phyloP scores from a whole-genome alignment of 768 basidiomycete species.

The Tylopilus vinaceipallidus region DNA sequence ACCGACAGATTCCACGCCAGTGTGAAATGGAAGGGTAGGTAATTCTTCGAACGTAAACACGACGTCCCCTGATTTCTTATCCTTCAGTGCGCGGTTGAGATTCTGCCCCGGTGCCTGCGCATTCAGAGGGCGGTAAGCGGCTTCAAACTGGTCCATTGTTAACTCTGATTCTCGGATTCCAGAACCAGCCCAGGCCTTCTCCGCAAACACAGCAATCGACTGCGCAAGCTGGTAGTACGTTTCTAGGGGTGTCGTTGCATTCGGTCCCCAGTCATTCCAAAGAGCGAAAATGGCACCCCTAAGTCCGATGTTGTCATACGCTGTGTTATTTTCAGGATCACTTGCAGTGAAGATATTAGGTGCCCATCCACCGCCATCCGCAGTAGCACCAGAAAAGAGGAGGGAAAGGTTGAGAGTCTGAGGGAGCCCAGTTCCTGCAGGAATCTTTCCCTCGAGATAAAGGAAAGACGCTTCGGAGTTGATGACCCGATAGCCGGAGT shows the following conservation, averaged over 20 bases:
- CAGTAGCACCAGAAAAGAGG: slow-evolving; percentile 30
- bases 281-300: slow-evolving; percentile 37
- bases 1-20: slow-evolving; percentile 38
- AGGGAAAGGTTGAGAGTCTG: slow-evolving; percentile 30
- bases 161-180: slow-evolving; percentile 35
- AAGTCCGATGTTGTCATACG: slow-evolving; percentile 25
- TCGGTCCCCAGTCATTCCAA: slow-evolving; percentile 48
- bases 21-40: slow-evolving; percentile 22
- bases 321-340: slow-evolving; percentile 34
- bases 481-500: slow-evolving; percentile 36
- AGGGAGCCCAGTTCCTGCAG: slow-evolving; percentile 33
- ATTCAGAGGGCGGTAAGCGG: slow-evolving; percentile 36
- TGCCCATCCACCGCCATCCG: slow-evolving; percentile 34
- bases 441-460: slow-evolving; percentile 38
- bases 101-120: slow-evolving; percentile 42
- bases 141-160: slow-evolving; percentile 36
- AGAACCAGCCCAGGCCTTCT: slow-evolving; percentile 45
- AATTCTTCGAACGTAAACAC: slow-evolving; percentile 30
- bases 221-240: slow-evolving; percentile 42
- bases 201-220: slow-evolving; percentile 40
- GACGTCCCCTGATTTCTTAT: slow-evolving; percentile 22
- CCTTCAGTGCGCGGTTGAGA: slow-evolving; percentile 38
- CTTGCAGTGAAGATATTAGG: slow-evolving; percentile 34
- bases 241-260: slow-evolving; percentile 43
- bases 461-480: slow-evolving; percentile 37